A percentile compares a stretch with the other conserved stretches of the same genome.
Evolutionary conservation across 140 eudicot species (phyloP).

Genomic region (Oenanthe javanica): DNA sequence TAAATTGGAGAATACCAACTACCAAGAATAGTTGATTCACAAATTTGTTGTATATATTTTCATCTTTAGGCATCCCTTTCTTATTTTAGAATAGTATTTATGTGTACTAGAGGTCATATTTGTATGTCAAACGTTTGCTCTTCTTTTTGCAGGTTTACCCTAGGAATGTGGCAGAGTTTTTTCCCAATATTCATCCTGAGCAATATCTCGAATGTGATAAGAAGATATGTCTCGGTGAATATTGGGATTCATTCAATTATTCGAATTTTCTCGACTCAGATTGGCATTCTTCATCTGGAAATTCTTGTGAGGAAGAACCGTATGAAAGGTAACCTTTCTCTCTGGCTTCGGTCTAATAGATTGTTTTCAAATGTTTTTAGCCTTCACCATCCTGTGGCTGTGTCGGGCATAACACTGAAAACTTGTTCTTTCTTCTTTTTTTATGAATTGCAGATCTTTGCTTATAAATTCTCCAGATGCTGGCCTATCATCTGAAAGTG

Average conservation of each 20-base stretch:
- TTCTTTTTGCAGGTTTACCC: constrained; percentile 42
- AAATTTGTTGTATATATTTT: not conserved
- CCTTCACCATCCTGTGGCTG: not conserved
- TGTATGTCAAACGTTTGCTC: not conserved
- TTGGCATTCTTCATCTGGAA: constrained; percentile 88
- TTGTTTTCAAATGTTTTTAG: not conserved
- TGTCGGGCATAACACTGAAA: not conserved
- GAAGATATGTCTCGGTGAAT: constrained; percentile 29
- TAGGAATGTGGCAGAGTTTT: constrained; percentile 39
- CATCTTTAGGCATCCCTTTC: not conserved
- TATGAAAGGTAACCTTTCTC: constrained; percentile 56
- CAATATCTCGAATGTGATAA: constrained; percentile 39
- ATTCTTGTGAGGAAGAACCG: constrained; percentile 82
- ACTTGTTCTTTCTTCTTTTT: not conserved
- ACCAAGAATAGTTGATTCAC: constrained; percentile 1
- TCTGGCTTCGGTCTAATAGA: not conserved
- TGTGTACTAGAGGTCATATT: not conserved
- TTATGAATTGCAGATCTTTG: constrained; percentile 53
- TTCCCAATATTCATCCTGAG: constrained; percentile 31
- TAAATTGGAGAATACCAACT: not conserved
- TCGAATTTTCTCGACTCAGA: constrained; percentile 88
- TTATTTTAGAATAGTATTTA: not conserved
- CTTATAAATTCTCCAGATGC: constrained; percentile 50
- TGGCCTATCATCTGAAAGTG: constrained; percentile 48
- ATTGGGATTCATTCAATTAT: constrained; percentile 55